Evolutionary conservation across 371 early-diverging fungal genomes (phyloP).

Genomic region (Mucor racemosus): DNA sequence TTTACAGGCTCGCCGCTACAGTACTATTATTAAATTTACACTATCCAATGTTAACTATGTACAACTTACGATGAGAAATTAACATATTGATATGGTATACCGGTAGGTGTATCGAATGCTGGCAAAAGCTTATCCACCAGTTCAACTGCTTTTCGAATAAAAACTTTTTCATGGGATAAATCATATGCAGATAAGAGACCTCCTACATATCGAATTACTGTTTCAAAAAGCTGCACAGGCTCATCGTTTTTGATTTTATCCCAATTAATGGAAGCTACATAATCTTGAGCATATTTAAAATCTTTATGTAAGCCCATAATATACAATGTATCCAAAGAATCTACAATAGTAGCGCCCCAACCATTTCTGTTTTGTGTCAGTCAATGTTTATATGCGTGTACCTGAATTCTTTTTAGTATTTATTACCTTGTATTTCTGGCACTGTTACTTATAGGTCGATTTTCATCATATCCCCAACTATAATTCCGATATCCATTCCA

Average conservation of each 20-base stretch:
- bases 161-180: conserved; percentile 51
- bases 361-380: conserved; percentile 27
- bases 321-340: conserved; percentile 80
- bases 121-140: conserved; percentile 60
- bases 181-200: conserved; percentile 84
- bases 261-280: conserved; percentile 60
- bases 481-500: conserved; percentile 78
- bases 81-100: conserved; percentile 62
- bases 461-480: conserved; percentile 69
- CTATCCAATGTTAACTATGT: neutral
- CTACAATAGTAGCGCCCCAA: conserved; percentile 74
- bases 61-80: conserved; percentile 42
- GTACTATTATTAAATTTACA: neutral
- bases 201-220: conserved; percentile 87
- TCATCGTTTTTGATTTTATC: conserved; percentile 17
- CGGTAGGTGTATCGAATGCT: conserved; percentile 64
- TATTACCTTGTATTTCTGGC: conserved; percentile 56
- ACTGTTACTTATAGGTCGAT: conserved; percentile 49
- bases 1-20: conserved; percentile 38
- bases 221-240: conserved; percentile 75
- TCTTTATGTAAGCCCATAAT: conserved; percentile 79
- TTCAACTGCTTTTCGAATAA: conserved; percentile 54
- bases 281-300: conserved; percentile 68
- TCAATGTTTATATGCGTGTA: neutral
- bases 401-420: neutral